Evolutionary conservation across 2,329 filamentous ascomycete species (phyloP).

Genomic region (Fonsecaea pedrosoi): DNA sequence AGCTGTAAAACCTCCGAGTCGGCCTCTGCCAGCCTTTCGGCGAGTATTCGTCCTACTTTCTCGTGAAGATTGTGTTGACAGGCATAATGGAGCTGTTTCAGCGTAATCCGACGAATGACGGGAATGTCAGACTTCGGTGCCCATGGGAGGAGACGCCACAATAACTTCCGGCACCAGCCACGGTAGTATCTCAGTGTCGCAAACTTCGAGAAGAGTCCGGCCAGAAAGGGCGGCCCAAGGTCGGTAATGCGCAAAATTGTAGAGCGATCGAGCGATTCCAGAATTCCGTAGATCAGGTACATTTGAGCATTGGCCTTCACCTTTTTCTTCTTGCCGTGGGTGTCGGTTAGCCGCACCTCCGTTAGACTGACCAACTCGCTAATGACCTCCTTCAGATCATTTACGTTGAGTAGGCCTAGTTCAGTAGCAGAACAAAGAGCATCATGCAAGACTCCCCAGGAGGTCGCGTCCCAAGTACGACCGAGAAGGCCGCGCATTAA

Average conservation of each 20-base stretch:
- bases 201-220: constrained; percentile 24
- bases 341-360: background rate
- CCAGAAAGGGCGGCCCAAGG: constrained; percentile 24
- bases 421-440: constrained; percentile 30
- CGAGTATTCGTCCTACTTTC: constrained; percentile 15
- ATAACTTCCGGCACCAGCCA: constrained; percentile 4
- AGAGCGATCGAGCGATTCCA: constrained; percentile 26
- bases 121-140: constrained; percentile 14
- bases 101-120: constrained; percentile 19
- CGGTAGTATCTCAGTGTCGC: background rate
- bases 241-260: constrained; percentile 22
- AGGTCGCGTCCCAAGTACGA: constrained; percentile 19
- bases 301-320: constrained; percentile 10
- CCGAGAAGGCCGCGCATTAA: constrained; percentile 15
- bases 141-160: constrained; percentile 27
- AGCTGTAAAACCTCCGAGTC: constrained; percentile 8
- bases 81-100: constrained; percentile 9
- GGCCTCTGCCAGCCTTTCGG: constrained; percentile 9
- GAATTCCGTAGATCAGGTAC: constrained; percentile 13
- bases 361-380: background rate
- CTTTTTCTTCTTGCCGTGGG: background rate
- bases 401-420: constrained; percentile 32
- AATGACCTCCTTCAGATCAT: constrained; percentile 27
- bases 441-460: constrained; percentile 23
- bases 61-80: constrained; percentile 5